Conservation (phyloP, 2,329 filamentous ascomycete genomes). For the Alternaria burnsii region DNA sequence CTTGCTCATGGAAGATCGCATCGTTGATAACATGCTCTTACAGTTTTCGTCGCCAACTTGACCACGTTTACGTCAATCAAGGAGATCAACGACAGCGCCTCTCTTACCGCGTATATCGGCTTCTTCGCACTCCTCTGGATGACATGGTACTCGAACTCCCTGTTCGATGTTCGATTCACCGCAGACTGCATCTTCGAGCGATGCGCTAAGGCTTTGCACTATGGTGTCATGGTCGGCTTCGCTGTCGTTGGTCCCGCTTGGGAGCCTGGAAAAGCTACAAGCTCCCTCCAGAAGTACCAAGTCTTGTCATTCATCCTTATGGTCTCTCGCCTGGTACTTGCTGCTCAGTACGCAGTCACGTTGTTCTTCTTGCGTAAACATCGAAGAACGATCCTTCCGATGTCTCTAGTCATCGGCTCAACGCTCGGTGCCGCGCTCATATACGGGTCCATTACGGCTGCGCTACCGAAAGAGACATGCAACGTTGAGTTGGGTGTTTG, state of each 20-base stretch:
- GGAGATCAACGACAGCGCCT: constrained; percentile 62
- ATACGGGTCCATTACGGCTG: constrained; percentile 35
- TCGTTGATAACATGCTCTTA: background rate
- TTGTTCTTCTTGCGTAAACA: constrained; percentile 45
- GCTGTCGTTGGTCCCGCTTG: constrained; percentile 63
- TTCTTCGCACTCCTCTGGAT: constrained; percentile 70
- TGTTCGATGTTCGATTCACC: constrained; percentile 73
- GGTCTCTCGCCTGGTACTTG: constrained; percentile 48
- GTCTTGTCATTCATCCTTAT: constrained; percentile 51
- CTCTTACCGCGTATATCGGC: constrained; percentile 57
- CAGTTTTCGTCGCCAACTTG: constrained; percentile 57
- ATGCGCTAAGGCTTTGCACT: constrained; percentile 65
- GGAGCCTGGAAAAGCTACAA: constrained; percentile 28
- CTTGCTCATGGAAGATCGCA: background rate
- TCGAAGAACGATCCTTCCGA: constrained; percentile 40
- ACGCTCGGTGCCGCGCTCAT: constrained; percentile 46
- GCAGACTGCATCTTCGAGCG: constrained; percentile 71
- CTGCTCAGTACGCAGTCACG: constrained; percentile 51
- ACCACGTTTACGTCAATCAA: constrained; percentile 67
- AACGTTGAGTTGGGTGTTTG: background rate
- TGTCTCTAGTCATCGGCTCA: constrained; percentile 44
- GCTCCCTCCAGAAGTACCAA: constrained; percentile 55
- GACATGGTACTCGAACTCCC: constrained; percentile 70
- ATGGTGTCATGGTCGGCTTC: constrained; percentile 72
- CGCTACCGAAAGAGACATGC: constrained; percentile 29